Evolutionary conservation across 345 rosid genomes (phyloP).

Genomic region (Lumnitzera littorea): DNA sequence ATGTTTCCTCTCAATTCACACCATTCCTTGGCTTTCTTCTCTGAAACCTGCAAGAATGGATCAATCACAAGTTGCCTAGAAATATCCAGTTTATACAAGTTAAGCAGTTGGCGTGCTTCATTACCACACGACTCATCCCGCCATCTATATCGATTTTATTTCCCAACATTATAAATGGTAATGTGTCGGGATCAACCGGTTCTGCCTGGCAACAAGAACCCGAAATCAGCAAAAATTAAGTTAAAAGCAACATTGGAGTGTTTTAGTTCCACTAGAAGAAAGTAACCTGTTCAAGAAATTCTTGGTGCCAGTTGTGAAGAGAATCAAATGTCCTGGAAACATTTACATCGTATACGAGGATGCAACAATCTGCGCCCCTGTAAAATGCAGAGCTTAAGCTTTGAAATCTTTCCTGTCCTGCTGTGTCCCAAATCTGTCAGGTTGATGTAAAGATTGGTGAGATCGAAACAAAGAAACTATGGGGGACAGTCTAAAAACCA

Average conservation of each 20-base stretch:
- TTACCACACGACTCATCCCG: slow-evolving; percentile 64
- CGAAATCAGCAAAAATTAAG: neutral
- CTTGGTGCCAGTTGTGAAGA: slow-evolving; percentile 59
- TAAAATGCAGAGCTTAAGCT: slow-evolving; percentile 81
- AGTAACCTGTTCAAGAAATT: slow-evolving; percentile 73
- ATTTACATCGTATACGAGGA: slow-evolving; percentile 70
- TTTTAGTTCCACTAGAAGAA: too few relatives aligned
- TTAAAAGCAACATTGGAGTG: neutral
- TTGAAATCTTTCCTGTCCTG: slow-evolving; percentile 94
- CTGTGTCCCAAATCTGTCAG: slow-evolving; percentile 87
- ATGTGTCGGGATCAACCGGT: slow-evolving; percentile 43
- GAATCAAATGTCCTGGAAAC: slow-evolving; percentile 48
- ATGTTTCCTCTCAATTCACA: slow-evolving; percentile 56
- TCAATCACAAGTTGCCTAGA: neutral
- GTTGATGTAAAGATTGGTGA: neutral
- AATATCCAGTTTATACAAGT: neutral
- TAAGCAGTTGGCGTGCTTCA: neutral
- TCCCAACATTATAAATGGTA: slow-evolving; percentile 70
- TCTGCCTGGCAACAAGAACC: slow-evolving; percentile 43
- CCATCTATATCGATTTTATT: slow-evolving; percentile 77
- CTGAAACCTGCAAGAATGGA: slow-evolving; percentile 40
- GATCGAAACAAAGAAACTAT: too few relatives aligned
- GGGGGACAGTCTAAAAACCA: neutral
- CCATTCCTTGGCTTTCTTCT: slow-evolving; percentile 71
- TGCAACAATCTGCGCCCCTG: slow-evolving; percentile 91